Conservation (phyloP, 2,329 filamentous ascomycete genomes). For the Orbilia blumenaviensis region DNA sequence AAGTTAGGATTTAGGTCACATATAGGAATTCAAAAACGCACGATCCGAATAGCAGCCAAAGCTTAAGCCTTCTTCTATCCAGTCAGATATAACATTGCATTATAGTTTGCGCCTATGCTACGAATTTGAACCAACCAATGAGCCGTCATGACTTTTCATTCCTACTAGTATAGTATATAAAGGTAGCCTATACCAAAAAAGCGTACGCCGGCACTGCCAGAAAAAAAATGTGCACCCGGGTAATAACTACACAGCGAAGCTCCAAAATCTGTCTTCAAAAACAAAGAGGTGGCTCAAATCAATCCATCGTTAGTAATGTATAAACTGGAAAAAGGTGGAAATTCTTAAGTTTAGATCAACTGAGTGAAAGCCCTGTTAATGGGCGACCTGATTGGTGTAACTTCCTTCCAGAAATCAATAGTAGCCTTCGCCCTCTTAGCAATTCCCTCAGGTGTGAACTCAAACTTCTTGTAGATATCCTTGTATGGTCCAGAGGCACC, state of each 20-base stretch:
- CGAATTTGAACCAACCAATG: no score
- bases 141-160: conserved; percentile 14
- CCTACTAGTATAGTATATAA: no score
- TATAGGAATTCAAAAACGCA: no score
- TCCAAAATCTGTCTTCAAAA: conserved; percentile 1
- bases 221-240: neutral
- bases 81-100: no score
- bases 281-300: neutral
- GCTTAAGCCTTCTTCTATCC: no score
- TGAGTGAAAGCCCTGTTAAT: conserved; percentile 98
- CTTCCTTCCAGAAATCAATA: conserved; percentile 96
- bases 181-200: conserved; percentile 10
- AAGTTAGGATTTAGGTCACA: no score
- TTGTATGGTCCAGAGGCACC: conserved; percentile 97
- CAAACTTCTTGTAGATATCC: conserved; percentile 99
- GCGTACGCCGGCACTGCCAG: neutral
- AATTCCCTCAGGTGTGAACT: conserved; percentile 97
- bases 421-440: conserved; percentile 92
- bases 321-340: no score
- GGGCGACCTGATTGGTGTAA: conserved; percentile 87
- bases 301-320: no score
- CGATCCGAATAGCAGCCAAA: no score
- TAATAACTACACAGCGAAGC: conserved; percentile 1
- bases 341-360: conserved; percentile 75
- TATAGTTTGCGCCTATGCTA: no score